A percentile compares a stretch with the other conserved stretches of the same genome.
Evolutionary conservation across 2,329 filamentous ascomycete genomes (phyloP).

Genomic region (Diplocarpon mali): DNA sequence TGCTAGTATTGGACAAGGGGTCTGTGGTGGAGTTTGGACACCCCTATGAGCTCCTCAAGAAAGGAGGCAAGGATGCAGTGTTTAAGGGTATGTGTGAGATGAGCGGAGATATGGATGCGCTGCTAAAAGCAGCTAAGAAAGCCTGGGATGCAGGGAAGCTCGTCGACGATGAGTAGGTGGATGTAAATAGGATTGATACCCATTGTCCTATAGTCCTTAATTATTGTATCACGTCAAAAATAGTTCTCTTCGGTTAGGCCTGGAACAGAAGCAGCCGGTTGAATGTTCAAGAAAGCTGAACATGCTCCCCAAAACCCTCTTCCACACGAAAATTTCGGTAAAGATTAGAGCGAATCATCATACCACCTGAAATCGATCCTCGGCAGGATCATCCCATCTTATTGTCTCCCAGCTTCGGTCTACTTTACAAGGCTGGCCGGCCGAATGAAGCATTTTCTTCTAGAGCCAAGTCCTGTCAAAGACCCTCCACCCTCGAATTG

Average conservation of each 20-base stretch:
- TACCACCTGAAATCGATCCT: no score
- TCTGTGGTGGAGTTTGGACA: constrained; percentile 82
- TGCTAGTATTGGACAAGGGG: constrained; percentile 86
- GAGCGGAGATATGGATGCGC: constrained; percentile 48
- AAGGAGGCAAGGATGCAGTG: constrained; percentile 38
- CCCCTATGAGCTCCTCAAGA: constrained; percentile 69
- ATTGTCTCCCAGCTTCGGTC: no score
- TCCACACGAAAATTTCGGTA: no score
- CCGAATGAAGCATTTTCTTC: no score
- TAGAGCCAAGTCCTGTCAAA: no score
- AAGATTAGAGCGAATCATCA: no score
- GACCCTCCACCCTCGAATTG: no score
- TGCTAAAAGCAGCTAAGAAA: constrained; percentile 41
- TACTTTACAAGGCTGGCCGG: no score
- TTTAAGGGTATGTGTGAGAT: constrained; percentile 61
- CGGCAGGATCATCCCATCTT: no score
- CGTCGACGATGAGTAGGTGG: constrained; percentile 28
- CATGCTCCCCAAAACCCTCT: no score
- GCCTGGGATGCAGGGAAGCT: constrained; percentile 33
- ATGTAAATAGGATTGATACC: not conserved
- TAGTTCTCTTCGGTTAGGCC: not conserved
- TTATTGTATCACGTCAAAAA: not conserved
- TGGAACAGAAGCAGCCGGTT: no score
- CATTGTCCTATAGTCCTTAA: not conserved
- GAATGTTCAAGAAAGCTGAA: no score